Conservation (phyloP, 1,284 basidiomycete species). For the Xerocomus nothofagi region DNA sequence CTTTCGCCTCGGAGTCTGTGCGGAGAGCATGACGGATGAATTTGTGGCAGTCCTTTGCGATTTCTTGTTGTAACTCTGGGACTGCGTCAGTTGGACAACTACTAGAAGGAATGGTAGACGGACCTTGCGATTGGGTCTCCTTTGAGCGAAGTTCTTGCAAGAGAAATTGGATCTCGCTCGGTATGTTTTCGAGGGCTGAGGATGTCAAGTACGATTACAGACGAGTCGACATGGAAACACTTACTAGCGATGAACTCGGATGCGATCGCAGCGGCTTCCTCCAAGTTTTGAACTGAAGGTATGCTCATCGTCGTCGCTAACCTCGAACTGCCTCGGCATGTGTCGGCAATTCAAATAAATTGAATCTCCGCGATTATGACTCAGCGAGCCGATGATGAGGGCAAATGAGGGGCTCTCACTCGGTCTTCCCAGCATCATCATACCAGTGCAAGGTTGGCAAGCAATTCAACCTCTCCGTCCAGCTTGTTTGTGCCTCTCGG, state of each 20-base stretch:
- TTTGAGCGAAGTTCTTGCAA: conserved; percentile 70
- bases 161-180: conserved; percentile 69
- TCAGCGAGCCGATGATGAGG: conserved; percentile 16
- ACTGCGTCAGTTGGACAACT: not conserved
- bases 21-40: conserved; percentile 54
- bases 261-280: conserved; percentile 67
- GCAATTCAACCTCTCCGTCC: not conserved
- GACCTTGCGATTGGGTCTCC: conserved; percentile 53
- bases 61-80: conserved; percentile 54
- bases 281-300: conserved; percentile 43
- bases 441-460: not conserved
- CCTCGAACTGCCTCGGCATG: conserved; percentile 7
- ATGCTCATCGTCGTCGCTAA: conserved; percentile 27
- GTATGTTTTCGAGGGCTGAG: conserved; percentile 70
- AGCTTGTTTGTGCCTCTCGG: not conserved
- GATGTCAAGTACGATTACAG: not conserved
- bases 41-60: conserved; percentile 51
- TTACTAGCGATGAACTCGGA: conserved; percentile 70
- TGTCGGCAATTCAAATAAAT: conserved; percentile 16
- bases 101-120: conserved; percentile 3
- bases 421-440: conserved; percentile 10
- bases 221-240: conserved; percentile 24
- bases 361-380: conserved; percentile 28
- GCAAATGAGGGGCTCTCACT: not conserved
- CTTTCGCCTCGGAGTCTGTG: conserved; percentile 29